Evolutionary conservation across 208 protist genomes (phyloP).

Genomic region (Leishmania braziliensis): DNA sequence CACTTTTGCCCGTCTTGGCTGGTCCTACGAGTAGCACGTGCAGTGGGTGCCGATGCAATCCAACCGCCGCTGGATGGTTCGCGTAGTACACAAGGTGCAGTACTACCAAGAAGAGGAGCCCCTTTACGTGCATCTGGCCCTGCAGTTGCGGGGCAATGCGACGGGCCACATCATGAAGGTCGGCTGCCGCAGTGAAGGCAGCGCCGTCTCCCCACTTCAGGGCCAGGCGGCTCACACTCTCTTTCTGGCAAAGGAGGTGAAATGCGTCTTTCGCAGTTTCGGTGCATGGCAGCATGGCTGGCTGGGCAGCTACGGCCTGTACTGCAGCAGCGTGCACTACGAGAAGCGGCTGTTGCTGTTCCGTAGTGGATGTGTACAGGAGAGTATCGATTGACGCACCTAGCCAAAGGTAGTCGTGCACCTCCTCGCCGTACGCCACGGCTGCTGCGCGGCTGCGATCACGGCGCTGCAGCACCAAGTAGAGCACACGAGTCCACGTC

Average conservation of each 20-base stretch:
- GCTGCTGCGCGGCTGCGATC: constrained; percentile 39
- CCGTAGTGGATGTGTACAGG: constrained; percentile 48
- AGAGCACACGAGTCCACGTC: constrained; percentile 30
- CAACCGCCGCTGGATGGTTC: constrained; percentile 11
- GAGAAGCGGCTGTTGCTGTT: constrained; percentile 37
- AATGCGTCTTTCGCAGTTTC: neutral
- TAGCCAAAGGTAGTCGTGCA: constrained; percentile 36
- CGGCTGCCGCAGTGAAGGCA: neutral
- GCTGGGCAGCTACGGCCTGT: neutral
- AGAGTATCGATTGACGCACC: constrained; percentile 38
- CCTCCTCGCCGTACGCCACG: constrained; percentile 54
- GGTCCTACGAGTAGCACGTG: constrained; percentile 67
- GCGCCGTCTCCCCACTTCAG: constrained; percentile 10
- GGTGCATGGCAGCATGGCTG: neutral
- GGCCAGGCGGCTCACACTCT: neutral
- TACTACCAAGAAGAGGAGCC: constrained; percentile 51
- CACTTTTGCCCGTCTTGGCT: constrained; percentile 59
- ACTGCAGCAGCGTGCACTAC: constrained; percentile 49
- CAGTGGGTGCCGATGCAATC: constrained; percentile 30
- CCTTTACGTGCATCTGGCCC: constrained; percentile 57
- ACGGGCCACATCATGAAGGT: constrained; percentile 34
- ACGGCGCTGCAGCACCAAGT: constrained; percentile 38
- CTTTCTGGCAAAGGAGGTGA: constrained; percentile 8
- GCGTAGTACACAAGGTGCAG: constrained; percentile 59
- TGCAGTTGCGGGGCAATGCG: constrained; percentile 49